Conservation (phyloP, 179 eudicot species). For the Carnegiea gigantea region DNA sequence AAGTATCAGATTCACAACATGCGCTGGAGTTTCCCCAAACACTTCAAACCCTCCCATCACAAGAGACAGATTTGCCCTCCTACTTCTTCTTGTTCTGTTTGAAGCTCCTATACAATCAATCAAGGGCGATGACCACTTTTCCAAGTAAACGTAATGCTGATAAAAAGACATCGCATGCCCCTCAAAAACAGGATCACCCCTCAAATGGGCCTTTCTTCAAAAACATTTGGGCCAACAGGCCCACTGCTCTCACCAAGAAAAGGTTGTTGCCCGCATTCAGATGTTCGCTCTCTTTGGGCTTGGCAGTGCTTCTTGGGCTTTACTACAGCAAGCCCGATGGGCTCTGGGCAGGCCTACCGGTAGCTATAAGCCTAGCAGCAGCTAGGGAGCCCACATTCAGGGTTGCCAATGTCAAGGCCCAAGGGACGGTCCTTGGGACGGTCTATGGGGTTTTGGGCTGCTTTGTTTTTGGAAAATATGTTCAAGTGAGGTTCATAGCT, state of each 20-base stretch:
- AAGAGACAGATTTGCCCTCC: slow-evolving; percentile 45
- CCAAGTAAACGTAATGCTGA: slow-evolving; percentile 18
- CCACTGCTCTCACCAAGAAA: slow-evolving; percentile 22
- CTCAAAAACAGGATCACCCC: slow-evolving; percentile 7
- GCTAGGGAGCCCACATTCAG: slow-evolving; percentile 73
- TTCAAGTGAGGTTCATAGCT: slow-evolving; percentile 53
- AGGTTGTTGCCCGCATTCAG: slow-evolving; percentile 54
- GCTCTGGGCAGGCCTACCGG: slow-evolving; percentile 72
- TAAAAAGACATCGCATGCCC: slow-evolving; percentile 4
- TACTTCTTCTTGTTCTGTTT: slow-evolving; percentile 73
- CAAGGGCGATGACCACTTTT: slow-evolving; percentile 25
- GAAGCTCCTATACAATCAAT: slow-evolving; percentile 51
- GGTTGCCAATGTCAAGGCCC: slow-evolving; percentile 61
- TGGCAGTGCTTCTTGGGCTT: slow-evolving; percentile 63
- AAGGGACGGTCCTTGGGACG: slow-evolving; percentile 77
- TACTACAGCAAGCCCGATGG: slow-evolving; percentile 66
- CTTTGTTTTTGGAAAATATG: slow-evolving; percentile 50
- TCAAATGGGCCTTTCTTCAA: slow-evolving; percentile 24
- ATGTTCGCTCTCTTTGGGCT: slow-evolving; percentile 62
- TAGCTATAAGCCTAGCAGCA: slow-evolving; percentile 61
- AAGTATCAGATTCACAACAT: slow-evolving; percentile 33
- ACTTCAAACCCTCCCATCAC: slow-evolving; percentile 37
- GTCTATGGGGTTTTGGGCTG: slow-evolving; percentile 75
- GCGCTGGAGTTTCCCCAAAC: slow-evolving; percentile 38
- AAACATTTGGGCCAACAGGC: slow-evolving; percentile 26